Evolutionary conservation across 108 stramenopile genomes (phyloP), one percentile per base, ranked within the genome.

Genomic region (Cyclostephanos invisitatus): DNA sequence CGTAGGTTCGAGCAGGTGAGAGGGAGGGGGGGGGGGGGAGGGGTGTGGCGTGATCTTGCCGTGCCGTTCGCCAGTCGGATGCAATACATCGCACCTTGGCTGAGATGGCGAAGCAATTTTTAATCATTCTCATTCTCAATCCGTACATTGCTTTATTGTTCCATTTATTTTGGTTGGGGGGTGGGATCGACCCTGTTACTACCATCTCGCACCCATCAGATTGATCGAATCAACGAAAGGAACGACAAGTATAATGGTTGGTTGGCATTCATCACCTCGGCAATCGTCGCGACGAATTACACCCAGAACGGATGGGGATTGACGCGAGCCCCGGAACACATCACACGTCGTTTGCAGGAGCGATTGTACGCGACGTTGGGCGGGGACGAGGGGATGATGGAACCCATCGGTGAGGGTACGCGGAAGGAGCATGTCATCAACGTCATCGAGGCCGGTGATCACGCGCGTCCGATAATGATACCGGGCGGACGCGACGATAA

Each of bases 291-390:
- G 14, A 74, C 77, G 36, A 89, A 88, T 58, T 93, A 87, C 65
- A 93, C 92, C 18, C 84, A 90, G 60, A 70, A 79, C 37, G 74
- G 84, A 12, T 84, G 84, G 84, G 84, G 77, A 20, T 18, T 84
- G 7, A 78, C 81, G 17, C 72, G 77, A 18, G 81, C 75, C 2
- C 84, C 84, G 8, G 64, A 68, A 5, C 73, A 78, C 9, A 61
- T 84, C 9, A 62, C 73, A 27, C 22, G 67, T 25, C 49, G 74
- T 18, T 56, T 84, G 21, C 62, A 78, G 40, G 42, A 74, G 0
- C 47, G 63, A 24, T 15, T 84, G 22, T 38, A 81, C 21, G 18
- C 25, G 12, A 69, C 60, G 0, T n/a, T 79, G 14, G 24, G 69
- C 0, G 66, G 29, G 10, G 36, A 61, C n/a, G n/a, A 18, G n/a